phyloP scores from a whole-genome alignment of 2,329 filamentous ascomycete species.

The Colletotrichum orchidophilum region DNA sequence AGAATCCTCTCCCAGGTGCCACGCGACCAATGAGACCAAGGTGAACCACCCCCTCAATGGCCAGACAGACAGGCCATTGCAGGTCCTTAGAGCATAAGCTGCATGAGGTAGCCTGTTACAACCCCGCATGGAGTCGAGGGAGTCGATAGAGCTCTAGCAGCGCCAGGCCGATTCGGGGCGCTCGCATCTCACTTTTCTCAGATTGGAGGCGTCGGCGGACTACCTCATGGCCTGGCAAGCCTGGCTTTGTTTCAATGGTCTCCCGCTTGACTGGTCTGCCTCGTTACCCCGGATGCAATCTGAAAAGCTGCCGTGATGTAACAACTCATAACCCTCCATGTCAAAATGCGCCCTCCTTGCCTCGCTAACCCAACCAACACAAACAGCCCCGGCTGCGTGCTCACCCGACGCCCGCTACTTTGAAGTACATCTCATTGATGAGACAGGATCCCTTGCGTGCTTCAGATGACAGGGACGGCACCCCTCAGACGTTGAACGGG shows the following conservation, averaged over 20 bases:
- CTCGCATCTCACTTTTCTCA: neutral
- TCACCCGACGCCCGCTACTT: constrained; percentile 5
- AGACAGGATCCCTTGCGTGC: neutral
- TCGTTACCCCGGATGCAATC: neutral
- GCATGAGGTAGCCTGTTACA: neutral
- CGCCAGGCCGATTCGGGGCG: neutral
- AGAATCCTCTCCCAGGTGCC: neutral
- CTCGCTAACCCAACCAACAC: neutral
- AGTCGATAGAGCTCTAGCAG: neutral
- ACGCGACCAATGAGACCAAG: constrained; percentile 6
- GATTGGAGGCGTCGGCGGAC: neutral
- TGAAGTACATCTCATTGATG: neutral
- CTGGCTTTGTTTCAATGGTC: neutral
- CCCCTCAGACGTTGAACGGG: too few species aligned
- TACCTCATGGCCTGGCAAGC: neutral
- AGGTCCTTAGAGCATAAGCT: constrained; percentile 17
- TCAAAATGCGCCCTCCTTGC: neutral
- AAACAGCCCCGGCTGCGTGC: neutral
- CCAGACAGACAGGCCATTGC: constrained; percentile 4
- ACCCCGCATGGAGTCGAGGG: constrained; percentile 8
- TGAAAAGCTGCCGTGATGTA: neutral
- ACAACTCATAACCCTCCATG: neutral
- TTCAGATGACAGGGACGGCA: neutral
- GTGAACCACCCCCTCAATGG: neutral
- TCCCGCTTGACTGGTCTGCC: neutral